Evolutionary conservation across 2,329 filamentous ascomycete genomes (phyloP), one percentile per base, ranked within the genome.

Genomic region (Neodidymelliopsis sp.): DNA sequence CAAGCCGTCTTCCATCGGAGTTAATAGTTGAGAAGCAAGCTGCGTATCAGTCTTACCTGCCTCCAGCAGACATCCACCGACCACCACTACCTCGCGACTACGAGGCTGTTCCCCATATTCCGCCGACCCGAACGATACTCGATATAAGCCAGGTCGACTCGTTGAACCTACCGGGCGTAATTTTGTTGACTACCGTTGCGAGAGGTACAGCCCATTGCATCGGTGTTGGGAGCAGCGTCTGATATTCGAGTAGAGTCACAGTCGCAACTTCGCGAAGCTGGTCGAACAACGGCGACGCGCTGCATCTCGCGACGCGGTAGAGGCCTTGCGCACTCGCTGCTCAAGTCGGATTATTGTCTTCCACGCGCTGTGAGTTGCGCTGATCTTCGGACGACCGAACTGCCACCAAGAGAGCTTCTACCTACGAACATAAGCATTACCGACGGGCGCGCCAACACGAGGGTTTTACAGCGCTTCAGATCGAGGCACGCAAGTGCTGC

Each of bases 1-100:
- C 40, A 50, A 50, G 53, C 31, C 16, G 11, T 22, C 25, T 9
- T 30, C 38, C 41, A 35, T 44, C 54, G 58, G 58, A 62, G 50
- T 62, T 60, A 55, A 63, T 39, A 38, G 40, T 39, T 34, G 36
- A 37, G 35, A 25, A n/a, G n/a, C n/a, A 33, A 42, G 45, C 31
- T 42, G 47, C 49, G 44, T 53, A 49, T 54, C 46, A 47, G 50
- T 59, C 45, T 44, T 28, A 47, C 35, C 45, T 25, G 36, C 30
- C 22, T 25, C 19, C 27, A 45, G 30, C 42, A 16, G 31, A 18
- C 33, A 34, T 35, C 25, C 36, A 46, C 43, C 27, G 39, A 9
- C 48, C 27, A 42, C 50, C 44, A 30, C 40, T 16, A 23, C 12
- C 3, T 23, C 16, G 42, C 4, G 24, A 25, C 19, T 9, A 16